phyloP scores from a whole-genome alignment of 495 filamentous ascomycete species.

The Sporormia fimetaria region DNA sequence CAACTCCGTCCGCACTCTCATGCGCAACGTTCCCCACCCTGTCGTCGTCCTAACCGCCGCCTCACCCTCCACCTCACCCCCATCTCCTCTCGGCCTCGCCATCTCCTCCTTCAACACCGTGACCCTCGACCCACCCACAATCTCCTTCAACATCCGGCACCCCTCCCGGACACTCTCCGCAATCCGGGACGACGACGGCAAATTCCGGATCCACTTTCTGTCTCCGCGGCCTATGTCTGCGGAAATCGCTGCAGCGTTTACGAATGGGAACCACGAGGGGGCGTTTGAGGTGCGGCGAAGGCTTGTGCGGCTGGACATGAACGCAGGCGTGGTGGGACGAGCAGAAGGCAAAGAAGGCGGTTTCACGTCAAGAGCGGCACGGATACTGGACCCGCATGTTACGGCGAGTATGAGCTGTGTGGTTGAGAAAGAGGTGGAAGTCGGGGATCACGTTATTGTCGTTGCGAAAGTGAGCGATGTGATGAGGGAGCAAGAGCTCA shows the following conservation, averaged over 20 bases:
- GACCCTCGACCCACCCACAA: constrained; percentile 53
- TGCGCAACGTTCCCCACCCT: constrained; percentile 60
- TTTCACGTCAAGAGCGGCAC: not conserved
- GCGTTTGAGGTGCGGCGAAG: constrained; percentile 5
- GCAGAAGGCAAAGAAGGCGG: not conserved
- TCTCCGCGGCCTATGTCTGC: constrained; percentile 21
- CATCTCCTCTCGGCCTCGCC: constrained; percentile 51
- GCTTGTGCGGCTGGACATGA: not conserved
- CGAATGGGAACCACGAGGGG: constrained; percentile 16
- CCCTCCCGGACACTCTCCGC: constrained; percentile 63
- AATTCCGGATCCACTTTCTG: constrained; percentile 22
- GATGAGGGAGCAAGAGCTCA: constrained; percentile 14
- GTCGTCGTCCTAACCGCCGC: constrained; percentile 60
- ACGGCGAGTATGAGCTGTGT: constrained; percentile 36
- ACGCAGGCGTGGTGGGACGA: not conserved
- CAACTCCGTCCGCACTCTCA: constrained; percentile 32
- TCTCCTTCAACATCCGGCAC: constrained; percentile 67
- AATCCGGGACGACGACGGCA: constrained; percentile 29
- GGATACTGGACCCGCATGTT: constrained; percentile 31
- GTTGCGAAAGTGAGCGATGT: constrained; percentile 33
- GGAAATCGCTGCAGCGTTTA: constrained; percentile 25
- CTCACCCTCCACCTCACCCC: not conserved
- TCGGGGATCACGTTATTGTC: constrained; percentile 46
- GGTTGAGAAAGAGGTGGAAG: constrained; percentile 31
- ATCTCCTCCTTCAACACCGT: constrained; percentile 78